A percentile compares a stretch with the other conserved stretches of the same genome.
Evolutionary conservation across 2,329 filamentous ascomycete genomes (phyloP).

Genomic region (Talaromyces sp.): DNA sequence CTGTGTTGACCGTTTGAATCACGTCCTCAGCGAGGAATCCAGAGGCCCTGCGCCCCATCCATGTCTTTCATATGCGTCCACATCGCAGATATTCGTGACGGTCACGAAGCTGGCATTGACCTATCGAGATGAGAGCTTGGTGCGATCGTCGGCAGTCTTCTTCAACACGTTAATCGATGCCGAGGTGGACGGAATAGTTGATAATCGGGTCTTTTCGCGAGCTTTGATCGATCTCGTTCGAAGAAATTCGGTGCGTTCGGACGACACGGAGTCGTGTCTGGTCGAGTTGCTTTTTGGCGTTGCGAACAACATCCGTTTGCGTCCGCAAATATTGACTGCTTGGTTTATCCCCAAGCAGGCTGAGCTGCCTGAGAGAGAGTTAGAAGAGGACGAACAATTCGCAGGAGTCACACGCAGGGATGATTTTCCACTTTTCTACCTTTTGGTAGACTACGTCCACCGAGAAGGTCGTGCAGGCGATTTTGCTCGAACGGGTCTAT

Average conservation of each 20-base stretch:
- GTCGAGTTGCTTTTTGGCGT: conserved; percentile 95
- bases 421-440: conserved; percentile 93
- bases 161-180: conserved; percentile 93
- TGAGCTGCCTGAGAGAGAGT: conserved; percentile 37
- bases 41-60: conserved; percentile 84
- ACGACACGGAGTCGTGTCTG: conserved; percentile 81
- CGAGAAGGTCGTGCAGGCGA: conserved; percentile 92
- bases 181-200: conserved; percentile 91
- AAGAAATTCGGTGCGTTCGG: conserved; percentile 63
- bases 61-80: conserved; percentile 81
- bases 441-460: conserved; percentile 94
- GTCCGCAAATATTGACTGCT: conserved; percentile 78
- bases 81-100: conserved; percentile 83
- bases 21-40: conserved; percentile 82
- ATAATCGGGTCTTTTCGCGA: conserved; percentile 78
- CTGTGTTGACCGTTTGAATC: conserved; percentile 56
- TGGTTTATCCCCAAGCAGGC: conserved; percentile 73
- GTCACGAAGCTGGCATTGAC: conserved; percentile 85
- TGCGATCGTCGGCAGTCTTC: conserved; percentile 78
- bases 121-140: conserved; percentile 79
- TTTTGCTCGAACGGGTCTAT: conserved; percentile 86
- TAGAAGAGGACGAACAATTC: conserved; percentile 63
- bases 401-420: conserved; percentile 81
- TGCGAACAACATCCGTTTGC: conserved; percentile 88
- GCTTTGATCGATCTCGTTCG: conserved; percentile 84